These are phyloP conservation scores for Aspergillus cavernicola DNA, from an alignment of 495 filamentous ascomycete species.

Conservation along the genomic window DNA sequence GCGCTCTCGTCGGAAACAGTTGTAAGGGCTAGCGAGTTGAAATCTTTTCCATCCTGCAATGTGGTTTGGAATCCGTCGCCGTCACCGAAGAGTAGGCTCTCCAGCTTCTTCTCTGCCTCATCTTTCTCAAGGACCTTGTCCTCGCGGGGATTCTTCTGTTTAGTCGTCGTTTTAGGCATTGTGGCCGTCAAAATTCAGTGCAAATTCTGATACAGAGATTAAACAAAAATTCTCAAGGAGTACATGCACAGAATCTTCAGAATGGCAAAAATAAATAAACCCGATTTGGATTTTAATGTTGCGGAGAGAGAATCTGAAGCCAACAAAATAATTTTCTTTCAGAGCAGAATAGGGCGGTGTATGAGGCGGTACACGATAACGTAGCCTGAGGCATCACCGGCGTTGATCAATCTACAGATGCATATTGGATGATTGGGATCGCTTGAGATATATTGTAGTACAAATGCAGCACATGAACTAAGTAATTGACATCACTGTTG, in stretches of 20 bases:
- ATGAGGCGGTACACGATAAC: constrained; percentile 16
- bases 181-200: background rate
- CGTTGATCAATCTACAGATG: background rate
- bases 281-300: too few relatives aligned
- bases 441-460: background rate
- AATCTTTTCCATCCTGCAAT: constrained; percentile 49
- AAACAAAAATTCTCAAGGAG: background rate
- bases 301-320: background rate
- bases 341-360: constrained; percentile 25
- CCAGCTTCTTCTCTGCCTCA: constrained; percentile 75
- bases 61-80: constrained; percentile 71
- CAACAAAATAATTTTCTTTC: constrained; percentile 25
- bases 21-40: constrained; percentile 31
- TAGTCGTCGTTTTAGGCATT: constrained; percentile 32
- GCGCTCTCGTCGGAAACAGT: constrained; percentile 31
- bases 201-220: background rate
- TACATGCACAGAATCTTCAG: background rate
- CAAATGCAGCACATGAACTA: constrained; percentile 1
- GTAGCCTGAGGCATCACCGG: constrained; percentile 6
- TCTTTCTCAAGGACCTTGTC: constrained; percentile 64
- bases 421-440: background rate
- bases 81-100: constrained; percentile 82
- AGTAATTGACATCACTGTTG: background rate
- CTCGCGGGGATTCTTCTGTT: constrained; percentile 33
- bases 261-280: background rate